Conservation (phyloP, 371 early-diverging fungal genomes). For the Syncephalastrum sp. region DNA sequence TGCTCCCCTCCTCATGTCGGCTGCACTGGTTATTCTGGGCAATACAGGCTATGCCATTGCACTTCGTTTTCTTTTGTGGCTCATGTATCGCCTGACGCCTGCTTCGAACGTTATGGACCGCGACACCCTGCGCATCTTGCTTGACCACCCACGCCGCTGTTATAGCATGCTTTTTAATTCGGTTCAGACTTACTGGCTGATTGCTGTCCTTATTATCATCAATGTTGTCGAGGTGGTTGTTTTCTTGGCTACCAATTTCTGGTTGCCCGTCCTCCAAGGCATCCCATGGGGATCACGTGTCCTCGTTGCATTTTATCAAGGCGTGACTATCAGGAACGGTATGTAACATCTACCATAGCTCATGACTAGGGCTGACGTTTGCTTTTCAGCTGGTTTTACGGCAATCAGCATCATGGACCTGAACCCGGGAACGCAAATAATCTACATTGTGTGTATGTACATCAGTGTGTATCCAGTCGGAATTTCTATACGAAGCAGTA, state of each 20-base stretch:
- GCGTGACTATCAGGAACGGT: slow-evolving; percentile 43
- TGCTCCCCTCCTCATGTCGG: slow-evolving; percentile 19
- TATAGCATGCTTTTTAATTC: slow-evolving; percentile 42
- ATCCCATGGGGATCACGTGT: slow-evolving; percentile 34
- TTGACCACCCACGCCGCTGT: slow-evolving; percentile 49
- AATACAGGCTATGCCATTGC: slow-evolving; percentile 45
- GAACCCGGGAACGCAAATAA: slow-evolving; percentile 39
- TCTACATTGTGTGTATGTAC: slow-evolving; percentile 49
- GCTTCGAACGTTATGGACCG: slow-evolving; percentile 23
- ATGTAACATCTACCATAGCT: slow-evolving; percentile 23
- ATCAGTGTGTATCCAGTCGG: slow-evolving; percentile 48
- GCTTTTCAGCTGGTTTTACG: slow-evolving; percentile 45
- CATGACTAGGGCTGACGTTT: slow-evolving; percentile 39
- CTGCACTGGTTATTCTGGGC: slow-evolving; percentile 35
- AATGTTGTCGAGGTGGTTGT: slow-evolving; percentile 30
- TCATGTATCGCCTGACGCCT: slow-evolving; percentile 35
- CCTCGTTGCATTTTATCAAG: slow-evolving; percentile 38
- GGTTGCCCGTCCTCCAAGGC: slow-evolving; percentile 31
- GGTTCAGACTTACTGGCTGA: slow-evolving; percentile 41
- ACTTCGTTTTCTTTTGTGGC: slow-evolving; percentile 35
- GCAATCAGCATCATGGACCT: slow-evolving; percentile 36
- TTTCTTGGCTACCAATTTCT: slow-evolving; percentile 35
- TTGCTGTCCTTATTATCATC: slow-evolving; percentile 31
- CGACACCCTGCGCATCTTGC: slow-evolving; percentile 33
- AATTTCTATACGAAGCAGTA: slow-evolving; percentile 48